Conservation (phyloP, 2,329 filamentous ascomycete genomes). For the Phialocephala sp. region DNA sequence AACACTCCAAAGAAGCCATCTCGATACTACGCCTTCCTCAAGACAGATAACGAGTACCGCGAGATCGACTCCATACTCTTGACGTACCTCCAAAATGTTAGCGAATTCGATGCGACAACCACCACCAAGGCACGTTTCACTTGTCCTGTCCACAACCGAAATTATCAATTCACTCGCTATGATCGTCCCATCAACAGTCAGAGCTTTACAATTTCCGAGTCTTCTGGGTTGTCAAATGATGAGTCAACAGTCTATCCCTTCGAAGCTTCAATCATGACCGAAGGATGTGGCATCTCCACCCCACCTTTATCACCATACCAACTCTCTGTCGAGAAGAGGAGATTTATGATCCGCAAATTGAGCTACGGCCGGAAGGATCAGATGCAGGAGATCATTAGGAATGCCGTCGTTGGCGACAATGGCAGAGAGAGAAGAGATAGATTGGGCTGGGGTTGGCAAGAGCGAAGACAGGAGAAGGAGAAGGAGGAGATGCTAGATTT, state of each 20-base stretch:
- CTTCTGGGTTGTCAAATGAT: not conserved
- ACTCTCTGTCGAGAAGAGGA: not conserved
- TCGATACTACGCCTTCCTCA: not conserved
- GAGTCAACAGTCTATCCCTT: not conserved
- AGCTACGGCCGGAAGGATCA: not conserved
- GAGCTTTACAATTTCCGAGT: not conserved
- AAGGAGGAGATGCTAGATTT: not conserved
- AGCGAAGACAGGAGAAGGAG: not conserved
- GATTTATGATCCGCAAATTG: not conserved
- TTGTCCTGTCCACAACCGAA: not conserved
- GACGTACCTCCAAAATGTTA: not conserved
- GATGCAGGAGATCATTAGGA: not conserved
- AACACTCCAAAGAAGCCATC: not conserved
- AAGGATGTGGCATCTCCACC: not conserved
- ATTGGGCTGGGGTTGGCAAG: not conserved
- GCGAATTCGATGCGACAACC: not conserved
- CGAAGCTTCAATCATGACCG: not conserved
- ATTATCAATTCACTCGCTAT: not conserved
- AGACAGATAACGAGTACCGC: not conserved
- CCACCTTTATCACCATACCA: not conserved
- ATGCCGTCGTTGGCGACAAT: not conserved
- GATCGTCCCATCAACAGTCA: not conserved
- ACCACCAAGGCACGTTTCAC: not conserved
- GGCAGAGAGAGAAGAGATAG: not conserved
- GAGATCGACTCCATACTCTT: constrained; percentile 1